These are phyloP conservation scores for Ceratocystis papillata DNA, from an alignment of 2,329 filamentous ascomycete genomes.

Conservation along the genomic window DNA sequence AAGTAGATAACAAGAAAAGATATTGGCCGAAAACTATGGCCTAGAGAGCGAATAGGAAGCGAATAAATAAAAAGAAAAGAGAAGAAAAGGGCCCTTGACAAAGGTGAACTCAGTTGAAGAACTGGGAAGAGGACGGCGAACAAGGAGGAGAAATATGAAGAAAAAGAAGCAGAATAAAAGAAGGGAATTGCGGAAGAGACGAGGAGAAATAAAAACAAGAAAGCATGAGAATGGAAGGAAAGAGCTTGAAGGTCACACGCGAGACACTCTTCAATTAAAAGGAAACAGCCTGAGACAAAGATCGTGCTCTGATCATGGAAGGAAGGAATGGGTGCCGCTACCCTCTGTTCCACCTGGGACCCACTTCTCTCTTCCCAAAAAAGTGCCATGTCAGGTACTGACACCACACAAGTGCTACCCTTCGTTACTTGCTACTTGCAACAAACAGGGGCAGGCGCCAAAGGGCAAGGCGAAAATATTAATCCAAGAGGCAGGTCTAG, in stretches of 20 bases:
- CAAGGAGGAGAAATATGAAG: constrained; percentile 11
- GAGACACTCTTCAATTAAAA: constrained; percentile 13
- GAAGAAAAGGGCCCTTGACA: constrained; percentile 14
- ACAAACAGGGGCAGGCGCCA: not conserved
- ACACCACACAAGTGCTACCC: not conserved
- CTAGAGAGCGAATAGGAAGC: constrained; percentile 26
- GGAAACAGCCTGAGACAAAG: constrained; percentile 12
- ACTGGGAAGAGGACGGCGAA: constrained; percentile 11
- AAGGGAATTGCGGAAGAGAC: not conserved
- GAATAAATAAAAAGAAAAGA: constrained; percentile 22
- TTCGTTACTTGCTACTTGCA: not conserved
- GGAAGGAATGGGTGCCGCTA: not conserved
- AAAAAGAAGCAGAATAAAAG: not conserved
- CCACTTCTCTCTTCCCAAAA: not conserved
- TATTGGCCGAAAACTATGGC: constrained; percentile 3
- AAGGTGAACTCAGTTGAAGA: constrained; percentile 10
- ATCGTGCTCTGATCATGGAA: constrained; percentile 7
- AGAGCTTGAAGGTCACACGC: constrained; percentile 17
- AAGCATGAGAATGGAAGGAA: constrained; percentile 15
- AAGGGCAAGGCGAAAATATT: not conserved
- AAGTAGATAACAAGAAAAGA: not conserved
- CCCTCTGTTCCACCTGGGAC: not conserved
- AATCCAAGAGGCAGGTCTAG: not conserved
- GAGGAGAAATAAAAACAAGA: not conserved
- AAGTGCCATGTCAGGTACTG: not conserved